Evolutionary conservation across 352 stramenopile genomes (phyloP), one percentile per base, ranked within the genome.

Genomic region (Phytophthora nicotianae): DNA sequence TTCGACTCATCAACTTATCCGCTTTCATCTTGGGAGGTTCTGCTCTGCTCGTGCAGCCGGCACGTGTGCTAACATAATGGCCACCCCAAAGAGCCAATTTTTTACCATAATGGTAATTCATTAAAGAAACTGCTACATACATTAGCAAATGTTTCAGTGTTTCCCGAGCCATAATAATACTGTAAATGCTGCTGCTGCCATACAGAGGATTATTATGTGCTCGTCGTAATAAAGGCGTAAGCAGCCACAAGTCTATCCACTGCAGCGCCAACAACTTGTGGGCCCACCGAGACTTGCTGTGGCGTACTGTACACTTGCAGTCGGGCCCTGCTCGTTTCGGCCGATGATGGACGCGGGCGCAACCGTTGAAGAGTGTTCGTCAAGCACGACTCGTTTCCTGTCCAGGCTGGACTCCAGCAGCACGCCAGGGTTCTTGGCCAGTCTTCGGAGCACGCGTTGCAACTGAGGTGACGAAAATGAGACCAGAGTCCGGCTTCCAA

Each of bases 401-500:
- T 32, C 17, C n/a, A n/a, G n/a, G n/a, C n/a, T n/a, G n/a, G n/a
- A n/a, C n/a, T n/a, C n/a, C n/a, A n/a, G 37, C 37, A 65, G 50
- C 52, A 57, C 62, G 55, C 42, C 38, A 59, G 29, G 9, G 6
- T 35, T 13, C 29, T 35, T 13, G 17, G 9, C n/a, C n/a, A n/a
- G n/a, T n/a, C n/a, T n/a, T n/a, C n/a, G n/a, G n/a, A n/a, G 10
- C 4, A 43, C n/a, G 27, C n/a, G 47, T 49, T 41, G 33, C 21
- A 43, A 24, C 24, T 58, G 54, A 10, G 32, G 50, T 50, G 54
- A 43, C 29, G 46, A 67, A 63, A 64, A 65, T 67, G 58, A 54
- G 51, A 59, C 43, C 50, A 68, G 58, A 10, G 23, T 68, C 63
- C 47, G 63, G 63, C 52, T 68, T 21, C 51, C 41, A 23, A n/a